Evolutionary conservation across 768 basidiomycete species (phyloP), one percentile per base, ranked within the genome.

Genomic region (Paxillus rubicundulus): DNA sequence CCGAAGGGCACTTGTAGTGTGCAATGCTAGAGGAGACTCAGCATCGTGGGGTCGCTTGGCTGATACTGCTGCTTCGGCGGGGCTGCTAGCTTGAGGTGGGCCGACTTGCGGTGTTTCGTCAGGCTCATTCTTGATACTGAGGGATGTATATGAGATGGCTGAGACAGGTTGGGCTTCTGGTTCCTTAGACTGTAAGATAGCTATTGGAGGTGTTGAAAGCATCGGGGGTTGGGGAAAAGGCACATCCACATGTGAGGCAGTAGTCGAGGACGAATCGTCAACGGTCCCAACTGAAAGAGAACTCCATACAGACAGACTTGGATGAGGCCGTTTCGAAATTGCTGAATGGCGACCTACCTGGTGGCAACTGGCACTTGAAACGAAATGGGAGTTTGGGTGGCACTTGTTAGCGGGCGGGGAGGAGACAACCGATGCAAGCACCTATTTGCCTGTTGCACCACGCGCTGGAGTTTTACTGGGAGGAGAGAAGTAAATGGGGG

Each of bases 381-480:
- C 0, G 13, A 13, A 20, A 6, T 10, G 14, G 36, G 37, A 20
- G 9, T 28, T 0, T 21, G 39, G 4, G 34, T 14, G 14, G 27
- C 24, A 28, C 38, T 24, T 27, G 45, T n/a, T 9, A 53, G 10
- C 12, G 39, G 20, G 8, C 20, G n/a, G 0, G 55, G 45, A 38
- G 57, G 37, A 27, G 18, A 34, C 9, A n/a, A 8, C 13, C 33
- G 37, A 30, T 30, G 46, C 8, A 52, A 34, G 16, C 39, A 36
- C 8, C 38, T 30, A 2, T 55, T 48, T 4, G 60, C 34, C 9
- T 62, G 52, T 12, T 34, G 5, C 21, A 62, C 44, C 2, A 69
- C 37, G 10, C 51, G 56, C 40, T 62, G 52, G 9, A 68, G 34
- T 47, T 56, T 64, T 16, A 49, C 66, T 68, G 21, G 9, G n/a